phyloP scores from a whole-genome alignment of 1,284 basidiomycete species.

The Rhodotorula glutinis region DNA sequence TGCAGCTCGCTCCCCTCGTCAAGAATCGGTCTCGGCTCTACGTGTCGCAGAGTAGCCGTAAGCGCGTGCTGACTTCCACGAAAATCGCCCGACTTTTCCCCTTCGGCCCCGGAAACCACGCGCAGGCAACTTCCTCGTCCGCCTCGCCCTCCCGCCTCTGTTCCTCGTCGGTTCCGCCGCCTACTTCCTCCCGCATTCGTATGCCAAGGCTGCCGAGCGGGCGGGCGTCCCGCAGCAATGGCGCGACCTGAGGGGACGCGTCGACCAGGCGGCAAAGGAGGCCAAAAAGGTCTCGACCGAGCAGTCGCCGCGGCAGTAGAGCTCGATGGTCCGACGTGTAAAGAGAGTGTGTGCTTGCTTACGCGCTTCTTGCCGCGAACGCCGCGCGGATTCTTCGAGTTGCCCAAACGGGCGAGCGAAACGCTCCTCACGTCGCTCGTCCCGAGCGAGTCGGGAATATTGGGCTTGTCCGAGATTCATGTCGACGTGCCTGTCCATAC shows the following conservation, averaged over 20 bases:
- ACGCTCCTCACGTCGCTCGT: too few relatives aligned
- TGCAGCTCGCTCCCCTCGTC: background rate
- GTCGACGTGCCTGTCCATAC: too few relatives aligned
- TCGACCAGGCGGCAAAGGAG: background rate
- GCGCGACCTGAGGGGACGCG: background rate
- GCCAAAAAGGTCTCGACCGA: background rate
- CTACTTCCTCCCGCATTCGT: slow-evolving; percentile 77
- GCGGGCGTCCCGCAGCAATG: background rate
- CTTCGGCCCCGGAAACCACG: background rate
- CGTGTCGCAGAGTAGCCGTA: too few relatives aligned
- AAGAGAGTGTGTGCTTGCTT: too few relatives aligned
- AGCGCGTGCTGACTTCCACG: too few relatives aligned
- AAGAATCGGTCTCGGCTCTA: background rate
- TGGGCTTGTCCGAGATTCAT: too few relatives aligned
- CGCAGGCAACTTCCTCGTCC: slow-evolving; percentile 55
- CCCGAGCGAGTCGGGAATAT: too few relatives aligned
- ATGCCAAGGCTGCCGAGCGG: slow-evolving; percentile 53
- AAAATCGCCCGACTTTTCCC: too few relatives aligned
- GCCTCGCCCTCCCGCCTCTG: slow-evolving; percentile 66
- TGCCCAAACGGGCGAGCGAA: too few relatives aligned
- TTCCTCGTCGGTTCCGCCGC: slow-evolving; percentile 64
- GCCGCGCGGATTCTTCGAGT: too few relatives aligned
- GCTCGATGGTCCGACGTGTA: background rate
- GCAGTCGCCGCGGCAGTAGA: background rate
- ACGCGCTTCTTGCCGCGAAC: too few relatives aligned